Evolutionary conservation across 352 stramenopile species (phyloP).

Genomic region (Pythium phragmitis): DNA sequence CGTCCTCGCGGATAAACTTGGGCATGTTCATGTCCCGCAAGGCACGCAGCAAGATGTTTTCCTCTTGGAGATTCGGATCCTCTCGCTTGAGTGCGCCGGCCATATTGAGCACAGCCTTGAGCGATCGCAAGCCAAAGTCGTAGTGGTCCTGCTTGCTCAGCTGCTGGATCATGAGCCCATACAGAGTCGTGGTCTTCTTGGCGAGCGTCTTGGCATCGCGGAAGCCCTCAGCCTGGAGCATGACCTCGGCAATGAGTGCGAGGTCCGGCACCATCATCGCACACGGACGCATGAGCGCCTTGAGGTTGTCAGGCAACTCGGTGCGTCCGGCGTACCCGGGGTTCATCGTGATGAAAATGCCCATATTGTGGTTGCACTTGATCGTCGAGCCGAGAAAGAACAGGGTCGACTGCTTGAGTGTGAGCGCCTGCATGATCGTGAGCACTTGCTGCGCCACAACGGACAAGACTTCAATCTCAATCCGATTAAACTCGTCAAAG

Average conservation of each 20-base stretch:
- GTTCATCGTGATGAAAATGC: slow-evolving; percentile 94
- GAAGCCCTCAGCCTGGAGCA: slow-evolving; percentile 90
- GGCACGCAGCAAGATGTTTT: slow-evolving; percentile 89
- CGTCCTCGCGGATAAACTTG: slow-evolving; percentile 95
- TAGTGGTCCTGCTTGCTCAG: slow-evolving; percentile 89
- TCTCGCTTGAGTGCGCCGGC: slow-evolving; percentile 90
- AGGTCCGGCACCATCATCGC: slow-evolving; percentile 93
- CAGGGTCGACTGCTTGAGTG: slow-evolving; percentile 65
- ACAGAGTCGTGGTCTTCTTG: slow-evolving; percentile 87
- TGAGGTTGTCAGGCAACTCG: slow-evolving; percentile 85
- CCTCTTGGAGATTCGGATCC: slow-evolving; percentile 91
- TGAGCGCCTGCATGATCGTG: slow-evolving; percentile 86
- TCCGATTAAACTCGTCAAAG: slow-evolving; percentile 91
- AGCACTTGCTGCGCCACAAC: slow-evolving; percentile 91
- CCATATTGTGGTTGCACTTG: slow-evolving; percentile 86
- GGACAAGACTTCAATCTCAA: slow-evolving; percentile 87
- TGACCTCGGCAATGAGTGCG: slow-evolving; percentile 88
- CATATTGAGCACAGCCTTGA: slow-evolving; percentile 89
- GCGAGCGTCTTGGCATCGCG: slow-evolving; percentile 46
- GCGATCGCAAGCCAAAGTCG: slow-evolving; percentile 89
- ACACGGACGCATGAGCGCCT: slow-evolving; percentile 82
- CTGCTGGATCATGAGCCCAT: slow-evolving; percentile 89
- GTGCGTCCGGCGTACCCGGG: slow-evolving; percentile 84
- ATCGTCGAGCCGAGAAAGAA: slow-evolving; percentile 88
- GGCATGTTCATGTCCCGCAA: slow-evolving; percentile 96